Evolutionary conservation across 2,329 filamentous ascomycete genomes (phyloP).

Genomic region (Lojkania enalia): DNA sequence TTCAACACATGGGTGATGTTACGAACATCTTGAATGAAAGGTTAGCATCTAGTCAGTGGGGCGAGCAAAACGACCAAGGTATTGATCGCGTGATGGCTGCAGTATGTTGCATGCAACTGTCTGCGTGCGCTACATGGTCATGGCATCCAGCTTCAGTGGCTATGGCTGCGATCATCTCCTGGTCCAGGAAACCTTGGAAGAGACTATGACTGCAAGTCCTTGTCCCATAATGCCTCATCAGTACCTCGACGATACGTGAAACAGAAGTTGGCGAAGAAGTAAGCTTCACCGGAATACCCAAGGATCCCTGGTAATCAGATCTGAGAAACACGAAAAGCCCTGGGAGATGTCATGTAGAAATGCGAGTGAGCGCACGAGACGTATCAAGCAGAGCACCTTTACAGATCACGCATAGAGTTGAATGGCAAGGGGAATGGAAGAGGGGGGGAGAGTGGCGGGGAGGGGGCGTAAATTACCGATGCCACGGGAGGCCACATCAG

Average conservation of each 20-base stretch:
- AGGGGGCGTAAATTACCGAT: constrained; percentile 94
- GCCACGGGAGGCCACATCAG: constrained; percentile 99
- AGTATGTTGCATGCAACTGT: constrained; percentile 59
- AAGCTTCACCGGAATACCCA: constrained; percentile 76
- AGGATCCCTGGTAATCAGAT: constrained; percentile 80
- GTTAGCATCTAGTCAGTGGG: constrained; percentile 70
- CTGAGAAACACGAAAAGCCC: constrained; percentile 81
- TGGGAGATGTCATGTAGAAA: constrained; percentile 89
- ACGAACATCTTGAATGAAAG: constrained; percentile 89
- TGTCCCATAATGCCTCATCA: constrained; percentile 75
- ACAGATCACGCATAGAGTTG: constrained; percentile 64
- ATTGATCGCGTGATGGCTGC: constrained; percentile 63
- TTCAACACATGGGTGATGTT: constrained; percentile 99
- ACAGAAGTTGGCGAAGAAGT: constrained; percentile 74
- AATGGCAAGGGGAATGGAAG: constrained; percentile 44
- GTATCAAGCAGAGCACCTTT: constrained; percentile 86
- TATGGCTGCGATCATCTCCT: constrained; percentile 60
- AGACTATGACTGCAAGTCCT: constrained; percentile 74
- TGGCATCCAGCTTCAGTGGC: constrained; percentile 50
- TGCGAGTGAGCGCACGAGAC: constrained; percentile 75
- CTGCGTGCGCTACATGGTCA: constrained; percentile 57
- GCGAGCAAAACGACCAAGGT: constrained; percentile 55
- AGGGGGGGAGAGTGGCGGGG: constrained; percentile 50
- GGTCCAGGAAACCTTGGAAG: constrained; percentile 70
- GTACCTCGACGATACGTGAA: constrained; percentile 69